Base-by-base conservation (phyloP, 768 basidiomycete species). In the Mycena amicta region DNA sequence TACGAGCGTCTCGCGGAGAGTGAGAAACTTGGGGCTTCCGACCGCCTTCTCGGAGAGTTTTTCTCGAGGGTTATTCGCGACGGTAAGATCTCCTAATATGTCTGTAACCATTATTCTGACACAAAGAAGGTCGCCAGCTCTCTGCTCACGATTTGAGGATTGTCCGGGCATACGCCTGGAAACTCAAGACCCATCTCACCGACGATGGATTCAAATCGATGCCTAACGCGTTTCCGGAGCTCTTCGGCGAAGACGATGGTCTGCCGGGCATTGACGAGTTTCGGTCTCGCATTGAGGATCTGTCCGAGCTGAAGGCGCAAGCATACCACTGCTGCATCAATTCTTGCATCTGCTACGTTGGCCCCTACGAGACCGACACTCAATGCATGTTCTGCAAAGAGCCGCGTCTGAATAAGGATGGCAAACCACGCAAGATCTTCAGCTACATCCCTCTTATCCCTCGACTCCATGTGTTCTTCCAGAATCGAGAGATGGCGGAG, bases 371-470 rank as follows among this genome's bases (percentile, higher is more conserved):
- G 1, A 58, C 67, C 5, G 54, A 70, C 4, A 33, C 58, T 3
- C 3, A 31, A 2, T 79, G 77, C 56, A 74, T 71, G 0, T 59
- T 67, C 55, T 80, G 77, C 66, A 33, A 67, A 0, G 59, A 66
- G 31, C n/a, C 18, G 13, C 50, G 50, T 5, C n/a, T 25, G 12
- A 4, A 29, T 11, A 16, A 5, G 5, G 49, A 50, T 30, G 67
- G 69, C 1, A 66, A 66, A 20, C 67, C 75, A 0, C 51, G 64
- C 3, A 68, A 64, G 25, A 37, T 51, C 15, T 80, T 76, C 59
- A 56, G 45, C 5, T 80, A 80, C 55, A 57, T 80, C 11, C 75
- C 75, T 4, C 11, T 72, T 18, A 67, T 65, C 28, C 67, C 67
- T 15, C 67, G 66, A 15, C 64, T 72, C n/a, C 18, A 26, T 1